phyloP scores from a whole-genome alignment of 805 yeast species.

The Yarrowia divulgata region DNA sequence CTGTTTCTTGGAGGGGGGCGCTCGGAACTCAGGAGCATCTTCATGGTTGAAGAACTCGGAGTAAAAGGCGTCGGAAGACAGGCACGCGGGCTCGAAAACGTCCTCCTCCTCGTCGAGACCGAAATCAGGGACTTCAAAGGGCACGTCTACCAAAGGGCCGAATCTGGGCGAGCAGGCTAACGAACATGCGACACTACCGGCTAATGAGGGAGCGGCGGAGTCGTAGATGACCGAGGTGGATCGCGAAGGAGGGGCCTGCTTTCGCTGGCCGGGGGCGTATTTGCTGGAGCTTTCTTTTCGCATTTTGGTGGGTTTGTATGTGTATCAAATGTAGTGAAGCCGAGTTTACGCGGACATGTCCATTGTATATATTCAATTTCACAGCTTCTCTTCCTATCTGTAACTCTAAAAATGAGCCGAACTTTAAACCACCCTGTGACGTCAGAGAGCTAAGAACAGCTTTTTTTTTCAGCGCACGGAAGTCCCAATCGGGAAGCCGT shows the following conservation, averaged over 20 bases:
- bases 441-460: not conserved
- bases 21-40: not conserved
- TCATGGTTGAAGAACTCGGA: conserved; percentile 15
- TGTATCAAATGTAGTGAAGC: not conserved
- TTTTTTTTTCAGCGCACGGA: not conserved
- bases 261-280: conserved; percentile 23
- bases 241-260: conserved; percentile 16
- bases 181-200: conserved; percentile 22
- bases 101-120: conserved; percentile 14
- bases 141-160: conserved; percentile 10
- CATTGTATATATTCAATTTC: conserved; percentile 19
- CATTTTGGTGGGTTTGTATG: not conserved
- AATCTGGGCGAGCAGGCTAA: conserved; percentile 8
- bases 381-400: conserved; percentile 2
- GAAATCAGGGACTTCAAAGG: conserved; percentile 18
- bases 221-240: conserved; percentile 28
- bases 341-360: conserved; percentile 1
- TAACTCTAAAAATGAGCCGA: not conserved
- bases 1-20: conserved; percentile 1
- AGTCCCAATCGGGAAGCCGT: conserved; percentile 22
- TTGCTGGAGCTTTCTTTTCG: conserved; percentile 11
- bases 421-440: conserved; percentile 7
- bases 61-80: conserved; percentile 24
- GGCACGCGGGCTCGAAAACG: conserved; percentile 16
- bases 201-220: conserved; percentile 10